Percentiles rank a stretch among this genome's conserved stretches.
Conservation (phyloP, 805 yeast species). For the Hermanozyma aechmeae region DNA sequence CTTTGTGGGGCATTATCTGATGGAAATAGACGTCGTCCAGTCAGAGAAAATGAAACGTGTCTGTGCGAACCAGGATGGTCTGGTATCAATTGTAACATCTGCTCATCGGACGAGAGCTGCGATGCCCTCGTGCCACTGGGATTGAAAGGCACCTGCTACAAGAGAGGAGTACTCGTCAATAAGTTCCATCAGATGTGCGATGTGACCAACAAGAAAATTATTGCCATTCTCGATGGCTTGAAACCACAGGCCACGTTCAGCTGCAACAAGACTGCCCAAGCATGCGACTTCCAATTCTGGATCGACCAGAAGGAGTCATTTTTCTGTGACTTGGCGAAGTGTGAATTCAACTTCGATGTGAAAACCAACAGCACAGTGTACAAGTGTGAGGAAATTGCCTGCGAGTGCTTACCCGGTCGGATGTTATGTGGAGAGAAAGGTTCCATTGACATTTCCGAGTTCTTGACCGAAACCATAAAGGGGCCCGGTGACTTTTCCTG, state of each 20-base stretch:
- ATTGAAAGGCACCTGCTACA: constrained; percentile 79
- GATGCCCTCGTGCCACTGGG: constrained; percentile 83
- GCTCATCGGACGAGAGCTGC: constrained; percentile 66
- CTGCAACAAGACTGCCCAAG: constrained; percentile 57
- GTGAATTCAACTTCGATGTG: constrained; percentile 61
- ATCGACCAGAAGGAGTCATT: constrained; percentile 84
- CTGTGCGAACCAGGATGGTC: constrained; percentile 81
- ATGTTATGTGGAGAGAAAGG: constrained; percentile 94
- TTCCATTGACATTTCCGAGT: constrained; percentile 89
- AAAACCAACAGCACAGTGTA: constrained; percentile 61
- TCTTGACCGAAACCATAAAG: constrained; percentile 74
- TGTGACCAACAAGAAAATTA: constrained; percentile 82
- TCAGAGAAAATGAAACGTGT: constrained; percentile 50
- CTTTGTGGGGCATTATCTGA: constrained; percentile 73
- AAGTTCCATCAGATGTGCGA: constrained; percentile 86
- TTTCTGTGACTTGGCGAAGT: constrained; percentile 73
- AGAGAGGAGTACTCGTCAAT: constrained; percentile 74
- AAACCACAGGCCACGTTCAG: constrained; percentile 89
- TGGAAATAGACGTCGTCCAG: constrained; percentile 55
- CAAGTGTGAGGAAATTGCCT: constrained; percentile 66
- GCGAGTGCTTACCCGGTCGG: constrained; percentile 85
- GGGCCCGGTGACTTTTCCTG: constrained; percentile 95
- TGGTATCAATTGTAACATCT: constrained; percentile 90
- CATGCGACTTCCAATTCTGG: constrained; percentile 94
- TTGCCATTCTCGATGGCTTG: constrained; percentile 69